A percentile compares a stretch with the other conserved stretches of the same genome.
These are phyloP conservation scores for Cercis canadensis DNA, from an alignment of 306 rosid genomes.

Conservation along the genomic window DNA sequence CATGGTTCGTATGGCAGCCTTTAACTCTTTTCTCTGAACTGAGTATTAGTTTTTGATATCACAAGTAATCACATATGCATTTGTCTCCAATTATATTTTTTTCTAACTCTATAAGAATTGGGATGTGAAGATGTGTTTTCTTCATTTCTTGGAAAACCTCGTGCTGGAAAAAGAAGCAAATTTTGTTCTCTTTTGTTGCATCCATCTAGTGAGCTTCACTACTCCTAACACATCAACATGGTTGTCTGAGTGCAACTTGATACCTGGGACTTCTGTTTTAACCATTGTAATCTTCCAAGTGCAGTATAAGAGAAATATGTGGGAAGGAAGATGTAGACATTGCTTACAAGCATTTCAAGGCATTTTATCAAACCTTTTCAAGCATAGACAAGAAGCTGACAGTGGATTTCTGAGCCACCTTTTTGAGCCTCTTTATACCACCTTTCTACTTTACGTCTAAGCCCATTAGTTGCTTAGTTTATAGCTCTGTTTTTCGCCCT, in stretches of 20 bases:
- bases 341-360: slow-evolving; percentile 92
- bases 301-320: slow-evolving; percentile 92
- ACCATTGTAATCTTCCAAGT: slow-evolving; percentile 12
- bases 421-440: background rate
- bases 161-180: slow-evolving; percentile 10
- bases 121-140: background rate
- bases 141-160: background rate
- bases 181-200: slow-evolving; percentile 31
- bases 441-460: too few relatives aligned
- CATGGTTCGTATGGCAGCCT: background rate
- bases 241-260: slow-evolving; percentile 20
- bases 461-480: too few relatives aligned
- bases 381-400: slow-evolving; percentile 73
- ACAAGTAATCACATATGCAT: background rate
- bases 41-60: background rate
- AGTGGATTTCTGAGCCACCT: slow-evolving; percentile 58
- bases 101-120: too few relatives aligned
- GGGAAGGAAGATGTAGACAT: slow-evolving; percentile 91
- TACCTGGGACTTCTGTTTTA: slow-evolving; percentile 2
- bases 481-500: background rate
- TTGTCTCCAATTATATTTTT: background rate
- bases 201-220: background rate
- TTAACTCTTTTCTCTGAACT: slow-evolving; percentile 3
- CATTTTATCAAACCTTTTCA: slow-evolving; percentile 80
- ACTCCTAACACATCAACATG: background rate